phyloP scores from a whole-genome alignment of 1,284 basidiomycete genomes.

The Austropuccinia psidii region DNA sequence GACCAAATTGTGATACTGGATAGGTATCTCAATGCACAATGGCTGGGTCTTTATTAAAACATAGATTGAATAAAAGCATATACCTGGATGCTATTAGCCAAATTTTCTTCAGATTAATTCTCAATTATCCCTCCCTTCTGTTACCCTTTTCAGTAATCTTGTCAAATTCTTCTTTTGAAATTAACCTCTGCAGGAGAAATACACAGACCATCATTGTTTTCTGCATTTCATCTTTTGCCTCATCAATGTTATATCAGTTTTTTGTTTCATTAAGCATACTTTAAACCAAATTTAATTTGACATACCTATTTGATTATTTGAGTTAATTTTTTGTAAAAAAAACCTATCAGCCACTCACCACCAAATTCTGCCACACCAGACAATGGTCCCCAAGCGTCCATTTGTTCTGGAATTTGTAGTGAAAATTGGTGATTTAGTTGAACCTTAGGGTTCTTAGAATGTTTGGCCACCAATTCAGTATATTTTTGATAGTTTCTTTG shows the following conservation, averaged over 20 bases:
- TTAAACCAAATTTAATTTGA: too few species aligned
- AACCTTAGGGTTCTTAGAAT: background rate
- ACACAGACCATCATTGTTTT: slow-evolving; percentile 3
- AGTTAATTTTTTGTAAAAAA: slow-evolving; percentile 6
- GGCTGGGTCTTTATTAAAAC: background rate
- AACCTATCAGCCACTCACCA: slow-evolving; percentile 15
- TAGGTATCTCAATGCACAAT: background rate
- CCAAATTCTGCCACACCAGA: background rate
- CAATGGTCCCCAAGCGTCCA: background rate
- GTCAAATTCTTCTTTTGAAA: too few species aligned
- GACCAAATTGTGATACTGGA: background rate
- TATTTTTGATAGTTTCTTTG: slow-evolving; percentile 24
- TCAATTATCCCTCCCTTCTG: background rate
- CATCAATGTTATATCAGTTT: background rate
- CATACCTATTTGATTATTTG: slow-evolving; percentile 24
- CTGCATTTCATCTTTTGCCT: slow-evolving; percentile 1
- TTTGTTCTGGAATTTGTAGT: slow-evolving; percentile 19
- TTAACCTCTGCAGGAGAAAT: background rate
- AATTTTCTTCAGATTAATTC: too few species aligned
- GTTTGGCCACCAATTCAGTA: background rate
- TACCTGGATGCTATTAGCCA: background rate
- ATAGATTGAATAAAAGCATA: background rate
- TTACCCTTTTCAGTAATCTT: background rate
- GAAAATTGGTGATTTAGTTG: slow-evolving; percentile 28
- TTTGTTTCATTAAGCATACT: background rate